A percentile compares a stretch with the other conserved stretches of the same genome.
These are phyloP conservation scores for Pezizomycotina sp. DNA, from an alignment of 2,329 filamentous ascomycete genomes.

Conservation along the genomic window DNA sequence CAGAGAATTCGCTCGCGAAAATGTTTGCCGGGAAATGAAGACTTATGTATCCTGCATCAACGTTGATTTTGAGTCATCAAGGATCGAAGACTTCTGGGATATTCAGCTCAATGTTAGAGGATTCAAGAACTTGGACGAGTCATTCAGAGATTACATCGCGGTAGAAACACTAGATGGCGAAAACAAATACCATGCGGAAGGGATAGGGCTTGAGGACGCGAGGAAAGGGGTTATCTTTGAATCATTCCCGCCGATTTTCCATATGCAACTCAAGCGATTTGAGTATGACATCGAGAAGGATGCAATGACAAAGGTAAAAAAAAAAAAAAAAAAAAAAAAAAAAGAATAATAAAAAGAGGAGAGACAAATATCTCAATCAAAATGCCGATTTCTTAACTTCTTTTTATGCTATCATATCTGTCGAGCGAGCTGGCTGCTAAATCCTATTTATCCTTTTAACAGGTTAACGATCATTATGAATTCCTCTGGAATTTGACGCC, in stretches of 20 bases:
- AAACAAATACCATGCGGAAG: slow-evolving; percentile 92
- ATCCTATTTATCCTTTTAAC: neutral
- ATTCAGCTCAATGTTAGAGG: slow-evolving; percentile 92
- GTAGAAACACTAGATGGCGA: slow-evolving; percentile 95
- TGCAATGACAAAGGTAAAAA: slow-evolving; percentile 74
- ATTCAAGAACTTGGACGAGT: slow-evolving; percentile 82
- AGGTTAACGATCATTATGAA: slow-evolving; percentile 77
- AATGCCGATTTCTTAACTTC: too few relatives aligned
- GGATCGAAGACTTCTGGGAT: slow-evolving; percentile 96
- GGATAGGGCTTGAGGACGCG: slow-evolving; percentile 84
- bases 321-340: too few relatives aligned
- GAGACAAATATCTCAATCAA: too few relatives aligned
- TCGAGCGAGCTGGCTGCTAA: neutral
- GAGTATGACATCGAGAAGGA: slow-evolving; percentile 94
- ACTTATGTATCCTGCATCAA: slow-evolving; percentile 98
- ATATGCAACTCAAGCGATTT: slow-evolving; percentile 91
- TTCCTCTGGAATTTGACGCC: slow-evolving; percentile 70
- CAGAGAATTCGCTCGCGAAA: slow-evolving; percentile 71
- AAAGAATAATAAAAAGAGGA: too few relatives aligned
- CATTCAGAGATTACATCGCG: slow-evolving; percentile 89
- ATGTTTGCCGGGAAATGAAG: slow-evolving; percentile 98
- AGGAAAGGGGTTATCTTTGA: slow-evolving; percentile 97
- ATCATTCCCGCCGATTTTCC: slow-evolving; percentile 81
- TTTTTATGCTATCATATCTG: neutral
- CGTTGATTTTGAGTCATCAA: slow-evolving; percentile 89